Evolutionary conservation across 306 rosid genomes (phyloP), one percentile per base, ranked within the genome.

Genomic region (Cyclanthera cordifolia): DNA sequence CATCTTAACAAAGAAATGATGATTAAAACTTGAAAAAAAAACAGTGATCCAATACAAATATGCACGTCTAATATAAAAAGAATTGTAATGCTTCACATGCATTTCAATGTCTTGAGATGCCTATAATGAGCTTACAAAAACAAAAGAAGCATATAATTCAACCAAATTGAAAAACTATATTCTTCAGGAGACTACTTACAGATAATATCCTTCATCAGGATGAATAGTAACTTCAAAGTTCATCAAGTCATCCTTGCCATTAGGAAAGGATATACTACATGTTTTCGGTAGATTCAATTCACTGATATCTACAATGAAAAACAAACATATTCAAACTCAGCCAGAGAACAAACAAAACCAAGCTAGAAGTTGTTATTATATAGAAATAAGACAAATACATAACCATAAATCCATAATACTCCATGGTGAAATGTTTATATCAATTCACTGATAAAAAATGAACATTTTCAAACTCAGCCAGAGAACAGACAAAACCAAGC

Each of bases 181-280:
- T 15, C n/a, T 34, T 6, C 25, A 8, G n/a, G 23, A 1, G 59
- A 41, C 69, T 19, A 69, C 88, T 81, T 73, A 84, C 88, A 53
- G 46, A 61, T 84, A 84, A 69, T 79, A 84, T 70, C 88, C 88
- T 53, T 84, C 88, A 66, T 84, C 88, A n/a, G 86, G 88, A 41
- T 58, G 73, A 64, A 84, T 72, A 5, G 86, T 71, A 49, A 84
- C 88, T 79, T 84, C 88, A 60, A 84, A 84, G 79, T 79, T 81
- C 88, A 84, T 84, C 65, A 84, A 73, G 49, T 84, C 88, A 30
- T 84, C 88, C 79, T 84, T 81, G 72, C 88, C 88, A 65, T 82
- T 79, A 41, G 82, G 83, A 72, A 84, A 84, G 13, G 81, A 58
- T 67, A 84, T 81, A 41, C 28, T 73, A 75, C 88, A 84, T 19